Conservation (phyloP, 768 basidiomycete species). For the Tricholoma matsutake region DNA sequence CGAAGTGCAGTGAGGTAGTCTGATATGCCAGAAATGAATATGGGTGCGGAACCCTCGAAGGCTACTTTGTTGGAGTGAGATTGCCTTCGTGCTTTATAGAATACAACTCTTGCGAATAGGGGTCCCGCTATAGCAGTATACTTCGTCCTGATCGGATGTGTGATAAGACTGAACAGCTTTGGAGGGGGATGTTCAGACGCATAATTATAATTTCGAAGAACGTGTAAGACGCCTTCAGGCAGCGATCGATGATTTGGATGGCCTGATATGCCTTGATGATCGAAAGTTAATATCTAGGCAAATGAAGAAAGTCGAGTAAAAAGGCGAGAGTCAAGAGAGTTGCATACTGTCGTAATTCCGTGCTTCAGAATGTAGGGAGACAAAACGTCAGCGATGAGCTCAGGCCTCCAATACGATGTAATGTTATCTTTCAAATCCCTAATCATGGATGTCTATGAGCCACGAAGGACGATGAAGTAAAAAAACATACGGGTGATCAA, state of each 20-base stretch:
- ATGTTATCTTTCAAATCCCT: constrained; percentile 76
- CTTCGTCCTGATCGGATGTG: constrained; percentile 54
- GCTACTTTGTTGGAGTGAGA: not conserved
- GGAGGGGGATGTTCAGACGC: constrained; percentile 23
- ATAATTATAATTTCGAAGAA: constrained; percentile 29
- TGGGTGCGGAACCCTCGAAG: constrained; percentile 21
- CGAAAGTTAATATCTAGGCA: constrained; percentile 84
- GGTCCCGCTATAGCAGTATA: constrained; percentile 59
- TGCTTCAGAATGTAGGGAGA: constrained; percentile 54
- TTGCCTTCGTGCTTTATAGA: constrained; percentile 20
- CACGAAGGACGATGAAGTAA: constrained; percentile 2
- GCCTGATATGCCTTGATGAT: constrained; percentile 67
- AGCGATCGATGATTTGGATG: constrained; percentile 88
- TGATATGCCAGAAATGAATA: constrained; percentile 54
- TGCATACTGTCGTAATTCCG: constrained; percentile 60
- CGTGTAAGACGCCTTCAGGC: constrained; percentile 48
- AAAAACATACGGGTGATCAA: constrained; percentile 69
- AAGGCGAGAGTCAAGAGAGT: constrained; percentile 5
- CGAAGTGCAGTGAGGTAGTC: constrained; percentile 55
- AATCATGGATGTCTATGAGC: not conserved
- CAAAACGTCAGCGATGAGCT: constrained; percentile 55
- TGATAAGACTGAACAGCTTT: constrained; percentile 57
- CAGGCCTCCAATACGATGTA: constrained; percentile 58
- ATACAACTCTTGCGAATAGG: constrained; percentile 44
- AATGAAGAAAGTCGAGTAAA: constrained; percentile 1